phyloP scores from a whole-genome alignment of 352 stramenopile species.

The Blastocystis sp. region DNA sequence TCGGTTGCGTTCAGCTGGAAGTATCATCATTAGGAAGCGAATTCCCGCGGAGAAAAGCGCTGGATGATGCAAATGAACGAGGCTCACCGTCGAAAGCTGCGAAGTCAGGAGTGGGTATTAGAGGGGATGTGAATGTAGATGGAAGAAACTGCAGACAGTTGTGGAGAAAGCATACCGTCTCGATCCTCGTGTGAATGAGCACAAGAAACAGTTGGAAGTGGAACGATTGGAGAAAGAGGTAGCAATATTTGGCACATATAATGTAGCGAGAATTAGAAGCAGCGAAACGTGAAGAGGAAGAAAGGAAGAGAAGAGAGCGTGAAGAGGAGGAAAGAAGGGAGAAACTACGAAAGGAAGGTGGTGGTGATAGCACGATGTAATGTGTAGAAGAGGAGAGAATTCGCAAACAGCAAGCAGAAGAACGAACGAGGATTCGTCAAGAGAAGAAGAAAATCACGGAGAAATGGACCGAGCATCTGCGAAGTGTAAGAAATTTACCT shows the following conservation, averaged over 20 bases:
- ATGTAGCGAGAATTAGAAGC: neutral
- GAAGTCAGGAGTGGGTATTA: slow-evolving; percentile 72
- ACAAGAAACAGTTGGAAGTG: slow-evolving; percentile 66
- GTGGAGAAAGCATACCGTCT: slow-evolving; percentile 74
- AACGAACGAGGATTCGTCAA: neutral
- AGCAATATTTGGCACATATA: neutral
- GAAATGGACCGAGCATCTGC: neutral
- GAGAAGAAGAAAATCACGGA: slow-evolving; percentile 61
- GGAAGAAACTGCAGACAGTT: slow-evolving; percentile 71
- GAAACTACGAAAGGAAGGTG: slow-evolving; percentile 62
- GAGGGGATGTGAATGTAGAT: neutral
- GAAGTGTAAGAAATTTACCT: too few relatives aligned
- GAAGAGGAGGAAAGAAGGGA: slow-evolving; percentile 65
- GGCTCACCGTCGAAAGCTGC: slow-evolving; percentile 72
- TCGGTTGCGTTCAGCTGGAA: slow-evolving; percentile 67
- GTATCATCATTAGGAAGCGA: slow-evolving; percentile 70
- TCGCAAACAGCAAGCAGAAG: neutral
- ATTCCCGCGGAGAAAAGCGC: slow-evolving; percentile 73
- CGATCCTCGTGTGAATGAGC: slow-evolving; percentile 70
- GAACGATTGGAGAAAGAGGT: slow-evolving; percentile 61
- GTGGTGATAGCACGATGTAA: neutral
- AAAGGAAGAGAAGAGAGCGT: slow-evolving; percentile 71
- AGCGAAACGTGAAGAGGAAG: slow-evolving; percentile 69
- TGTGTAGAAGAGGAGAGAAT: slow-evolving; percentile 24
- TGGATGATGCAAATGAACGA: slow-evolving; percentile 80